Base-by-base conservation (phyloP, 352 stramenopile species). In the Halophytophthora batemanensis region DNA sequence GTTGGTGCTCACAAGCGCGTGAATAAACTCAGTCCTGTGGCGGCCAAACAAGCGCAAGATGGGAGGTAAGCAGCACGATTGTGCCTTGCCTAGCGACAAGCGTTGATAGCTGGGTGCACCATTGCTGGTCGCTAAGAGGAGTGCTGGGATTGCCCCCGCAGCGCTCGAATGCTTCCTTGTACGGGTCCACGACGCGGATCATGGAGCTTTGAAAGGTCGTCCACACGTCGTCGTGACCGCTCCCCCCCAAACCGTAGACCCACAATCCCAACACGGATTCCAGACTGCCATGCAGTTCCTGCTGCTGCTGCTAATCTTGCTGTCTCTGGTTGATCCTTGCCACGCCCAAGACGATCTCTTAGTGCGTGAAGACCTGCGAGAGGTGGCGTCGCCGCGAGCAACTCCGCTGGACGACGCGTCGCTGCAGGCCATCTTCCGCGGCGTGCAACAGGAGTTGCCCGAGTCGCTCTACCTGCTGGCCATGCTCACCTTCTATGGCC, bases 401-500 rank as follows among this genome's bases (percentile, higher is more conserved):
- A 45, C 52, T 23, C 40, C 55, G 11, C 38, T 78, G n/a, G 57
- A 75, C 46, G 42, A 50, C 19, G 52, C 40, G 2, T 45, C 71
- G 12, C 69, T 71, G 44, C 56, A 69, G 31, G 58, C 49, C 15
- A 69, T 82, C 31, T 45, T 72, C 23, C 31, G 66, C 18, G 71
- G 65, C 8, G 71, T 61, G 21, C 65, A 70, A 33, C 55, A 69
- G 2, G 62, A 64, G 12, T 45, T 73, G 34, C 49, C 71, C 17
- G 71, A 81, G 47, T 65, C 73, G 10, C 50, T 79, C n/a, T 84
- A 84, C 33, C 31, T 84, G 41, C 47, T 71, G 17, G 74, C 70
- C 10, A 66, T 84, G 56, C 59, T 80, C 45, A 72, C 73, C 25
- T 59, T 78, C 50, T 84, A 84, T 56, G 71, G 73, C 38, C 68